phyloP scores from a whole-genome alignment of 73 alveolate species.

The Stentor roeselii region DNA sequence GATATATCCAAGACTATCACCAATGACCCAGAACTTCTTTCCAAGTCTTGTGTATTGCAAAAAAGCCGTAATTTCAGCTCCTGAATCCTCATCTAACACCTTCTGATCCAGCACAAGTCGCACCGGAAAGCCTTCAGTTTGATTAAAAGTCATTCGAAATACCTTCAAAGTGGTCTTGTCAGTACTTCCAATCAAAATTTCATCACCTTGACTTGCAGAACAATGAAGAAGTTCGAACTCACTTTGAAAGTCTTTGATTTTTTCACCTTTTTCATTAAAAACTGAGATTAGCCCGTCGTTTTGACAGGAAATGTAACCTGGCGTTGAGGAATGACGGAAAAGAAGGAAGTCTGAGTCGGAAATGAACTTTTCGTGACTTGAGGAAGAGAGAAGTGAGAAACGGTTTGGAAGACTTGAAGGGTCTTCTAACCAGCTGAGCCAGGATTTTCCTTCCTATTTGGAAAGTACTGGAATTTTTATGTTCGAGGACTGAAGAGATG shows the following conservation, averaged over 20 bases:
- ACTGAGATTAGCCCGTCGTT: neutral
- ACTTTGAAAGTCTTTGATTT: neutral
- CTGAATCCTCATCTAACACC: neutral
- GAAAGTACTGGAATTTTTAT: neutral
- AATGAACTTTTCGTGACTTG: neutral
- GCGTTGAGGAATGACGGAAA: neutral
- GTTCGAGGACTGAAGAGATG: neutral
- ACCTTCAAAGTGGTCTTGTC: neutral
- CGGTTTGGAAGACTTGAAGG: neutral
- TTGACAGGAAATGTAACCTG: neutral
- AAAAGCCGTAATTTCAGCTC: neutral
- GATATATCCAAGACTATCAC: neutral
- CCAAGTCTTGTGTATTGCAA: neutral
- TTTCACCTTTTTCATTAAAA: neutral
- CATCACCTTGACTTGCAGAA: neutral
- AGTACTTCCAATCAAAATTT: neutral
- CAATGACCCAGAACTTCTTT: slow-evolving; percentile 11
- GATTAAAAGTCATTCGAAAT: neutral
- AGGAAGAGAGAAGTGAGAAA: neutral
- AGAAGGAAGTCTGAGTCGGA: neutral
- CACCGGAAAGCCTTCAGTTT: neutral
- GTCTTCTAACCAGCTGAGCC: neutral
- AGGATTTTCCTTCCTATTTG: neutral
- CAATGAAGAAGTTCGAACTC: neutral
- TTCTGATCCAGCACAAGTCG: neutral